phyloP scores from a whole-genome alignment of 2,329 filamentous ascomycete genomes.

The Hypomyces perniciosus region DNA sequence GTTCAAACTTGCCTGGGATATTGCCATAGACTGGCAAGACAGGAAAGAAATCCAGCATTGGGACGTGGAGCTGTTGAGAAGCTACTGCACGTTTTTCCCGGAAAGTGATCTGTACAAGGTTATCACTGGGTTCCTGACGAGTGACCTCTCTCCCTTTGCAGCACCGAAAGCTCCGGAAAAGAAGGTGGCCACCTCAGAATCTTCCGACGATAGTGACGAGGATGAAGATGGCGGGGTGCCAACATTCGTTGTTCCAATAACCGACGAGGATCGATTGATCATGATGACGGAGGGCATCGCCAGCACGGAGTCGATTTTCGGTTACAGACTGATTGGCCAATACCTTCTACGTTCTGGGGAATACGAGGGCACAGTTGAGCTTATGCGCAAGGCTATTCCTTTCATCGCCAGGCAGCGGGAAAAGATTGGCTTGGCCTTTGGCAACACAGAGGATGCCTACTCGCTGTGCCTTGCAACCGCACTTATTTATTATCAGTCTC shows the following conservation, averaged over 20 bases:
- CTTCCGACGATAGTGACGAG: constrained; percentile 51
- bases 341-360: constrained; percentile 84
- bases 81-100: constrained; percentile 80
- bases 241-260: constrained; percentile 52
- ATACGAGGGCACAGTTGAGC: constrained; percentile 72
- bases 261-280: constrained; percentile 71
- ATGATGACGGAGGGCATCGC: constrained; percentile 72
- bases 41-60: constrained; percentile 66
- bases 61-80: constrained; percentile 69
- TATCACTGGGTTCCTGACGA: constrained; percentile 74
- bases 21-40: constrained; percentile 86
- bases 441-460: constrained; percentile 66
- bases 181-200: constrained; percentile 20
- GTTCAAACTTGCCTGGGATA: constrained; percentile 83
- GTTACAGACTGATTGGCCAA: constrained; percentile 74
- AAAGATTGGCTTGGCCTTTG: constrained; percentile 63
- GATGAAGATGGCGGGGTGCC: constrained; percentile 52
- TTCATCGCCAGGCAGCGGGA: constrained; percentile 54
- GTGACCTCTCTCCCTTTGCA: constrained; percentile 78
- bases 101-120: constrained; percentile 77
- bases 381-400: constrained; percentile 67
- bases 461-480: constrained; percentile 78
- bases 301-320: constrained; percentile 65
- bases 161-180: constrained; percentile 24
- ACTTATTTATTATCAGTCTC: constrained; percentile 83